phyloP scores from a whole-genome alignment of 805 yeast species.

The Kodamaea kaohsiungensis region DNA sequence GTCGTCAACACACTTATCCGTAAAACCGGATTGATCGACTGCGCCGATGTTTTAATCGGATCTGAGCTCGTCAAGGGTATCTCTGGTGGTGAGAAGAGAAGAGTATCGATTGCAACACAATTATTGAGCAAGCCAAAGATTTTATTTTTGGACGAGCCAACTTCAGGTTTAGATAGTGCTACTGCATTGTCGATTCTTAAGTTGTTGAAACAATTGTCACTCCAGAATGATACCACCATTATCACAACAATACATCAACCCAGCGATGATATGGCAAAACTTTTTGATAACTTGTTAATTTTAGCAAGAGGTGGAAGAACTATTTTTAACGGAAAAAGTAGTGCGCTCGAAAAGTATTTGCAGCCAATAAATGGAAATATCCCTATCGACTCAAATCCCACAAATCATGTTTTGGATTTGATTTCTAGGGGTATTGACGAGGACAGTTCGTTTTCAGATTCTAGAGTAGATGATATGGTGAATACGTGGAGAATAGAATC shows the following conservation, averaged over 20 bases:
- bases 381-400: conserved; percentile 65
- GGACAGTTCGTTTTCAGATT: conserved; percentile 18
- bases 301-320: conserved; percentile 74
- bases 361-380: conserved; percentile 50
- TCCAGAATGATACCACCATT: conserved; percentile 63
- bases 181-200: conserved; percentile 69
- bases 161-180: conserved; percentile 83
- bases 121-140: conserved; percentile 70
- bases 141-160: conserved; percentile 81
- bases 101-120: conserved; percentile 82
- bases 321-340: conserved; percentile 63
- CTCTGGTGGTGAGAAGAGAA: conserved; percentile 64
- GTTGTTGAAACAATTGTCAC: conserved; percentile 57
- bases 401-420: conserved; percentile 72
- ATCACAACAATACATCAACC: conserved; percentile 84
- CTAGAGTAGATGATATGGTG: conserved; percentile 27
- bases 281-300: conserved; percentile 70
- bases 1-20: conserved; percentile 59
- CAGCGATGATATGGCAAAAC: conserved; percentile 59
- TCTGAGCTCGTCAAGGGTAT: conserved; percentile 40
- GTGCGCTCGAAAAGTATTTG: conserved; percentile 50
- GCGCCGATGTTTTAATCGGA: conserved; percentile 66
- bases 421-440: conserved; percentile 49
- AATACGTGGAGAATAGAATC: conserved; percentile 25
- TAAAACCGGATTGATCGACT: conserved; percentile 69